Evolutionary conservation across 108 stramenopile species (phyloP).

Genomic region (Nitzschia palea): DNA sequence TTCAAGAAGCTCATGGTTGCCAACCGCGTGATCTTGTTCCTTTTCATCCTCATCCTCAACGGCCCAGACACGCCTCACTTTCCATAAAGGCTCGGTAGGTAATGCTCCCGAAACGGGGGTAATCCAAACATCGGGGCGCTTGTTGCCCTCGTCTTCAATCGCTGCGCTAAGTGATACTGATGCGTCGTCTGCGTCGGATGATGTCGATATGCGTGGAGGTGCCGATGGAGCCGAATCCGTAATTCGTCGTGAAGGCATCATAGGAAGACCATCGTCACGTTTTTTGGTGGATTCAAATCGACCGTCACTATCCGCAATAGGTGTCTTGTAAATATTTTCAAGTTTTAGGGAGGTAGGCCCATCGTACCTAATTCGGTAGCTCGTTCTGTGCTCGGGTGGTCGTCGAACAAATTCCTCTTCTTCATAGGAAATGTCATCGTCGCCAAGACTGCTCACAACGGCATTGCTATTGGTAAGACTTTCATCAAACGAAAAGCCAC

Average conservation of each 20-base stretch:
- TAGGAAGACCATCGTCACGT: conserved; percentile 4
- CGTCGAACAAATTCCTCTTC: not conserved
- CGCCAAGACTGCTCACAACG: conserved; percentile 6
- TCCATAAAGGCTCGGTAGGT: conserved; percentile 9
- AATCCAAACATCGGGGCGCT: conserved; percentile 24
- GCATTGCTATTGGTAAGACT: conserved; percentile 4
- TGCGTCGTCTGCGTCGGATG: not conserved
- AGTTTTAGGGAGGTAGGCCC: conserved; percentile 14
- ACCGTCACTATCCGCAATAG: not conserved
- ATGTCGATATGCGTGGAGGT: not conserved
- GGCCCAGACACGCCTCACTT: conserved; percentile 21
- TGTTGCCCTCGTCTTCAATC: not conserved
- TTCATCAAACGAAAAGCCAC: conserved; percentile 17
- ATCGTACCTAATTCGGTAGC: conserved; percentile 27
- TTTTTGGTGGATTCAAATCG: conserved; percentile 7
- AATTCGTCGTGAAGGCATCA: conserved; percentile 12
- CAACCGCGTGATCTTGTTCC: conserved; percentile 10
- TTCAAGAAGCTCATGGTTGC: not conserved
- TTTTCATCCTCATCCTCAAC: conserved; percentile 20
- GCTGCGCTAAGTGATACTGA: conserved; percentile 2
- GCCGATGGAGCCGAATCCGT: conserved; percentile 7
- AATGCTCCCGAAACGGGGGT: not conserved
- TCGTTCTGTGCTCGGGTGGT: conserved; percentile 7
- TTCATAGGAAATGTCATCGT: conserved; percentile 4
- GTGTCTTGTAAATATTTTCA: conserved; percentile 3